Evolutionary conservation across 768 basidiomycete genomes (phyloP), one percentile per base, ranked within the genome.

Genomic region (Astraeus odoratus): DNA sequence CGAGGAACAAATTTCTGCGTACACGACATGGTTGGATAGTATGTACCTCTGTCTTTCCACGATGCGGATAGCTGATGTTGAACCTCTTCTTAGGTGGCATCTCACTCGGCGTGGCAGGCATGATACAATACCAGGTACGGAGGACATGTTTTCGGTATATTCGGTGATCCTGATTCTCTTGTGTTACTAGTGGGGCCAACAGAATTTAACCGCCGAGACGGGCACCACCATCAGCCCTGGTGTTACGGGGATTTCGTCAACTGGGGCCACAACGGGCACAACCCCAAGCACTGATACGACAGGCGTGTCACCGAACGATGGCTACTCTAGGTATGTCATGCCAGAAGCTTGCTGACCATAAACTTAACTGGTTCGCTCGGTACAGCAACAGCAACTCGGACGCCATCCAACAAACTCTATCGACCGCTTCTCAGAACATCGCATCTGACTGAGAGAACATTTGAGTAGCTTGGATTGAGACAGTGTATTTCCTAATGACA

Each of bases 231-330:
- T 82, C 39, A 60, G 64, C 22, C 49, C 62, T 20, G 52, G 40
- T 19, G 44, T 58, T 25, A 58, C 63, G 8, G 59, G 59, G 8
- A 56, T 60, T 23, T 59, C 59, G 7, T 55, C 68, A 0, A 50
- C 53, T 22, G 51, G 54, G 15, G 61, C 57, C 35, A 63, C 65
- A 6, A 74, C 69, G 1, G 52, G 59, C 6, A 51, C 57, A 20
- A 61, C 64, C 26, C 48, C 60, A 5, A 61, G 46, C 22, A 54
- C 55, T 13, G 60, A 61, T 33, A 60, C 61, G 16, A 73, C 73
- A 4, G 78, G 76, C 6, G 42, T 67, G n/a, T 78, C 80, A 3
- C 82, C 82, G 22, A 78, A 80, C 45, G 82, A 84, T 61, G 82
- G 82, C 57, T 83, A 83, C 54, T 67, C 69, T 29, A 66, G 41